Percentiles rank a stretch among this genome's conserved stretches.
phyloP scores from a whole-genome alignment of 345 rosid genomes.

The Ceriops tagal region DNA sequence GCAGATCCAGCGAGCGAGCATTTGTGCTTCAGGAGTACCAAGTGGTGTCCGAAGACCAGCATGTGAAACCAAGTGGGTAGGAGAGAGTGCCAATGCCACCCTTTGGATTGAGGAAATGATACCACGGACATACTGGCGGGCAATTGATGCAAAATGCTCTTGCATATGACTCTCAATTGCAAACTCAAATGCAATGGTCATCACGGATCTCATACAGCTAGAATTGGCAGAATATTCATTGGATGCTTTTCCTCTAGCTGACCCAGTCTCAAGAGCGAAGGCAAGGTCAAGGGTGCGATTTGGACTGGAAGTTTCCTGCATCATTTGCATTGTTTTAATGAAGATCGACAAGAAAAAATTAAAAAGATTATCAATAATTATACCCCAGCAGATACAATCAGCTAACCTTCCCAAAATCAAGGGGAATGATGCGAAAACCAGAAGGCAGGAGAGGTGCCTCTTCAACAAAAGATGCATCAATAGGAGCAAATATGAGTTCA shows the following conservation, averaged over 20 bases:
- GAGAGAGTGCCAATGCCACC: constrained; percentile 96
- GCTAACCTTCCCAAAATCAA: constrained; percentile 84
- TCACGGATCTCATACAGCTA: constrained; percentile 79
- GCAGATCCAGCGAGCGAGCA: constrained; percentile 98
- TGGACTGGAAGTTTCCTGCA: constrained; percentile 91
- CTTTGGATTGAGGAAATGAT: constrained; percentile 95
- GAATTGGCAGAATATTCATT: constrained; percentile 54
- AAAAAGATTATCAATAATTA: neutral
- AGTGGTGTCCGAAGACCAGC: constrained; percentile 80
- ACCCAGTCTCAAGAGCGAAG: constrained; percentile 86
- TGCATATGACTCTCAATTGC: constrained; percentile 98
- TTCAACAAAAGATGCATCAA: constrained; percentile 94
- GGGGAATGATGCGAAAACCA: constrained; percentile 98
- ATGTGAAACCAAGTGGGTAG: constrained; percentile 80
- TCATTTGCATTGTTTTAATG: constrained; percentile 4
- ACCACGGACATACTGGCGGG: constrained; percentile 90
- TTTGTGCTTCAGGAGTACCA: constrained; percentile 98
- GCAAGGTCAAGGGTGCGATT: constrained; percentile 98
- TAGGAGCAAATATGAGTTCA: constrained; percentile 95
- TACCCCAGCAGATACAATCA: neutral
- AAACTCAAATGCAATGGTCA: constrained; percentile 97
- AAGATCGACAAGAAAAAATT: neutral
- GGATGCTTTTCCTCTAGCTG: constrained; percentile 67
- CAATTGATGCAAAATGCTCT: constrained; percentile 95
- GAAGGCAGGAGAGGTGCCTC: constrained; percentile 97